Conservation (phyloP, 352 stramenopile species). For the Phytopythium montanum region DNA sequence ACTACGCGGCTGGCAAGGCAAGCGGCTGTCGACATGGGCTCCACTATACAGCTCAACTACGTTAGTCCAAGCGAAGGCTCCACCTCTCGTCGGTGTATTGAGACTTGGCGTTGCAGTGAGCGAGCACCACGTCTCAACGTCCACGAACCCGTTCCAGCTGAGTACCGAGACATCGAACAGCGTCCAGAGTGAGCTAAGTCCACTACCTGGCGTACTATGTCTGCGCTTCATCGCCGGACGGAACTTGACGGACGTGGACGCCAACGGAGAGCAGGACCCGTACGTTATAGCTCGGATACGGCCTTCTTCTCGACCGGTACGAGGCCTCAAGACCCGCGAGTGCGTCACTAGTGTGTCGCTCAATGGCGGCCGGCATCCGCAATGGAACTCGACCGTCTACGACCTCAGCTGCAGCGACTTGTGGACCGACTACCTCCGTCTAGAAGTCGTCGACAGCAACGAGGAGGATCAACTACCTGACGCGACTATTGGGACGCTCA, state of each 20-base stretch:
- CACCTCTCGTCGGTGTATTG: constrained; percentile 1
- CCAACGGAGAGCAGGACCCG: constrained; percentile 47
- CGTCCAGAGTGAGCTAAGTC: neutral
- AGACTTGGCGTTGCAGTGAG: neutral
- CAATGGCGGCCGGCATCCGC: constrained; percentile 43
- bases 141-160: constrained; percentile 1
- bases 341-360: constrained; percentile 45
- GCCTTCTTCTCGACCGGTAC: constrained; percentile 10
- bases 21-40: constrained; percentile 12
- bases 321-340: constrained; percentile 1
- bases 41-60: constrained; percentile 11
- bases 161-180: neutral
- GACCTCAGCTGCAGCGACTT: constrained; percentile 24
- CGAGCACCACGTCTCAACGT: neutral
- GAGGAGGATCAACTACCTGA: constrained; percentile 53
- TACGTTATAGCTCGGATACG: constrained; percentile 29
- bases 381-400: constrained; percentile 44
- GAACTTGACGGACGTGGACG: constrained; percentile 46
- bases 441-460: constrained; percentile 52
- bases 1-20: constrained; percentile 2
- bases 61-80: neutral
- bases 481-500: constrained; percentile 31
- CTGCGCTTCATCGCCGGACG: constrained; percentile 37
- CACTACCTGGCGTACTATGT: constrained; percentile 28
- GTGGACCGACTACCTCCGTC: constrained; percentile 27